Base-by-base conservation (phyloP, 139 green algal genomes). In the Limnomonas spitsbergensis region DNA sequence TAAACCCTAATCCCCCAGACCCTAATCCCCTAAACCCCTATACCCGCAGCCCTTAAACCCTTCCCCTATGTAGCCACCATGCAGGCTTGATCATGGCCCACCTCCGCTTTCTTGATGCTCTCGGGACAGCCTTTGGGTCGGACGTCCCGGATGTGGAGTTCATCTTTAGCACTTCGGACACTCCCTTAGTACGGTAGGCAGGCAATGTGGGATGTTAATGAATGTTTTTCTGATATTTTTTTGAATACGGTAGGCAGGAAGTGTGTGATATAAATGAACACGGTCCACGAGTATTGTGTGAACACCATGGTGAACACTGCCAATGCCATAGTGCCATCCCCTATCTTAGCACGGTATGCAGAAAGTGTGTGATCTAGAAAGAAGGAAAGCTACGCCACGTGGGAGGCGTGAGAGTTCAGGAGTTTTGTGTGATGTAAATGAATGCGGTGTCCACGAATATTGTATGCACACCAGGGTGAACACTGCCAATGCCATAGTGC, bases 81-180 rank as follows among this genome's bases (percentile, higher is more conserved):
- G 47, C 14, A 61, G 47, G 47, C 47, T 20, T 61, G 14, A 61
- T 61, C 14, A 61, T 20, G 47, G 61, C 61, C 7, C 61, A 72
- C 29, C 61, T 72, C 61, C 6, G 24, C 9, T 37, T 72, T 36
- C 29, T 72, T 72, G 73, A 37, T 7, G 73, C 26, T 2, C 52
- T 79, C 3, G 34, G 36, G 53, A 35, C 32, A 52, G 3, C 34
- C 7, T 70, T 47, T 37, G 75, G 74, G 38, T 0, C 38, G 1
- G 32, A 68, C 3, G 42, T 85, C 2, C 80, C 80, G 2, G 80
- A 85, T 36, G 66, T 77, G 26, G 80, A 85, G 80, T 78, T 85
- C 26, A 54, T 79, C 2, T 20, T 85, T 0, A 69, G 68, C n/a
- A 79, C 80, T 27, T 31, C 39, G 31, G 80, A 81, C 54, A 31